Conservation (phyloP, 345 rosid genomes). For the Linum trigynum region DNA sequence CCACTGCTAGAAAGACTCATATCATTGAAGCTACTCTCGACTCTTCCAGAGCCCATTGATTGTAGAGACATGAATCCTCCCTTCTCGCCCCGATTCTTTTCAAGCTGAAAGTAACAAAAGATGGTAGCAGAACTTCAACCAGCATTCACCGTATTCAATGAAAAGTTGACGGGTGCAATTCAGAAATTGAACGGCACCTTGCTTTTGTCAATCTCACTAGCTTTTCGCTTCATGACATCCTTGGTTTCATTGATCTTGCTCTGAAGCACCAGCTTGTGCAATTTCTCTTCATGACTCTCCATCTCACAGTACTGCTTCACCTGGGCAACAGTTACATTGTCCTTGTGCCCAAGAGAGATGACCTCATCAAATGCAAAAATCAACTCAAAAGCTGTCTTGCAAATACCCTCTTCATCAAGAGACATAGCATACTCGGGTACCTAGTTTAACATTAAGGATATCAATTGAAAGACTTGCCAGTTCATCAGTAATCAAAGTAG, state of each 20-base stretch:
- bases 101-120: constrained; percentile 44
- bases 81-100: constrained; percentile 76
- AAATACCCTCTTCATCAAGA: constrained; percentile 90
- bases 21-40: constrained; percentile 76
- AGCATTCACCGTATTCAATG: not conserved
- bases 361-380: constrained; percentile 97
- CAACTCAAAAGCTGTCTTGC: constrained; percentile 82
- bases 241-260: constrained; percentile 98
- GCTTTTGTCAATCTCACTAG: constrained; percentile 97
- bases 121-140: constrained; percentile 8
- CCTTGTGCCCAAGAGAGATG: constrained; percentile 98
- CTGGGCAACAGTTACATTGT: constrained; percentile 87
- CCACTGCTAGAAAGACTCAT: constrained; percentile 70
- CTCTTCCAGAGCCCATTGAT: constrained; percentile 88
- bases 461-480: constrained; percentile 12
- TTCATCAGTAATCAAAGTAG: not conserved
- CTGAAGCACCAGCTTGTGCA: constrained; percentile 91
- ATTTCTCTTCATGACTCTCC: constrained; percentile 99
- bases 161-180: no score
- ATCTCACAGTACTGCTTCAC: constrained; percentile 99
- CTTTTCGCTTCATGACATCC: constrained; percentile 97
- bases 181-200: constrained; percentile 36
- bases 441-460: constrained; percentile 48
- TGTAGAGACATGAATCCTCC: constrained; percentile 80
- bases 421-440: constrained; percentile 85